Conservation (phyloP, 2,329 filamentous ascomycete genomes). For the Ascochyta viciae-villosae region DNA sequence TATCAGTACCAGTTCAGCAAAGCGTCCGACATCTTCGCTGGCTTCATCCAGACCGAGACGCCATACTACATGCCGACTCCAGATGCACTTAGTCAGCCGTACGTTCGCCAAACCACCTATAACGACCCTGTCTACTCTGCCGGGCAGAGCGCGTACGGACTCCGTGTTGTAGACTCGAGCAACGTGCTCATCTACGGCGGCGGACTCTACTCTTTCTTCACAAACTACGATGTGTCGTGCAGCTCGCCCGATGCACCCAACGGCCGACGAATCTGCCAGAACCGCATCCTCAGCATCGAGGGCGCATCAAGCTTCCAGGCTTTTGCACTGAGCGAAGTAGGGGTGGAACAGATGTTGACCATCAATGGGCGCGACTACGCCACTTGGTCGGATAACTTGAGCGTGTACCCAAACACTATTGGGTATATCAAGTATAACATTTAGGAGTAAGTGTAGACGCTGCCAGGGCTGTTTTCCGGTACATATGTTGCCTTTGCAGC, state of each 20-base stretch:
- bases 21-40: conserved; percentile 81
- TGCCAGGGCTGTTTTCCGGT: conserved; percentile 1
- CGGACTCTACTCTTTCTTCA: conserved; percentile 74
- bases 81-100: conserved; percentile 68
- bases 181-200: conserved; percentile 68
- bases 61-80: conserved; percentile 86
- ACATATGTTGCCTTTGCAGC: conserved; percentile 3
- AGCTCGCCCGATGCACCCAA: conserved; percentile 32
- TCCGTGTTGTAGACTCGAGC: conserved; percentile 65
- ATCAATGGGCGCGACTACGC: conserved; percentile 54
- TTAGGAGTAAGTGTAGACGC: conserved; percentile 4
- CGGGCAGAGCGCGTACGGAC: conserved; percentile 62
- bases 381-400: conserved; percentile 56
- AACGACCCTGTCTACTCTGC: conserved; percentile 72
- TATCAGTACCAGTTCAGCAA: conserved; percentile 86
- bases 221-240: conserved; percentile 61
- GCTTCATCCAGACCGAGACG: conserved; percentile 87
- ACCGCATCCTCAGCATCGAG: conserved; percentile 59
- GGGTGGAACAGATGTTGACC: conserved; percentile 56
- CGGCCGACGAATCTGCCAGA: conserved; percentile 56
- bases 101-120: conserved; percentile 60
- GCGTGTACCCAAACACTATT: conserved; percentile 48
- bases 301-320: conserved; percentile 50
- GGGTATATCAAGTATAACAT: conserved; percentile 45
- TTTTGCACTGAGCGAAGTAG: conserved; percentile 60